Percentiles rank a stretch among this genome's conserved stretches.
These are phyloP conservation scores for Trypanosoma rangeli DNA, from an alignment of 208 protist genomes.

Conservation along the genomic window DNA sequence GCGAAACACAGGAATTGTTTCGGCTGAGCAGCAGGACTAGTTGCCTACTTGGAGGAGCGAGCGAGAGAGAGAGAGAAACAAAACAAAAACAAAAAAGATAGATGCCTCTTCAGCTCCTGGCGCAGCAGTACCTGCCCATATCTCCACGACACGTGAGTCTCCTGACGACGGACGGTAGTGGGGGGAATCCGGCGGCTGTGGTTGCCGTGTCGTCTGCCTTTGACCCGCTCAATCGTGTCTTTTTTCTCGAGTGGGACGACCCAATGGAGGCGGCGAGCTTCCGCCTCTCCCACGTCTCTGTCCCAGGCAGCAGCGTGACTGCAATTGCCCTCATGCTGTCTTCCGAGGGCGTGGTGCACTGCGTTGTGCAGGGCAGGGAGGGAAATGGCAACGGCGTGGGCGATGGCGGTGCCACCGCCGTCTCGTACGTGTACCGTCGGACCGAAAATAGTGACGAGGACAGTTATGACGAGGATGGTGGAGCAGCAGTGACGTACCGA, in stretches of 20 bases:
- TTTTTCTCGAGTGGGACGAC: conserved; percentile 31
- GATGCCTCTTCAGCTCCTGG: conserved; percentile 22
- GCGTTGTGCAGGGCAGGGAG: conserved; percentile 45
- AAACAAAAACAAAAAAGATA: not conserved
- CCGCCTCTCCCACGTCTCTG: conserved; percentile 18
- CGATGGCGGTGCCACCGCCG: not conserved
- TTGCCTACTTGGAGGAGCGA: not conserved
- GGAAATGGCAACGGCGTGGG: not conserved
- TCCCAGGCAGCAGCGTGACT: conserved; percentile 28
- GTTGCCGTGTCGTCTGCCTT: conserved; percentile 23
- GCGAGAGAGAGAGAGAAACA: not conserved
- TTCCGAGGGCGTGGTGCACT: conserved; percentile 43
- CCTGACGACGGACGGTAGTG: conserved; percentile 16
- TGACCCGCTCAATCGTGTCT: conserved; percentile 24
- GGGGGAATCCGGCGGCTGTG: conserved; percentile 19
- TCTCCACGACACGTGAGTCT: conserved; percentile 27
- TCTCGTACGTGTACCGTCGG: conserved; percentile 46
- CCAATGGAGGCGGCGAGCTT: conserved; percentile 18
- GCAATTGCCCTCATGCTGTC: conserved; percentile 27
- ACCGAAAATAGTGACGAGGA: conserved; percentile 18
- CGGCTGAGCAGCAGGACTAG: not conserved
- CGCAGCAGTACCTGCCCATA: conserved; percentile 33
- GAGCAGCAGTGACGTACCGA: conserved; percentile 38
- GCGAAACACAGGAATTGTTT: not conserved
- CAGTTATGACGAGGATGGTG: conserved; percentile 4